These are phyloP conservation scores for Phaeoacremonium minimum DNA, from an alignment of 2,329 filamentous ascomycete species.

Conservation along the genomic window DNA sequence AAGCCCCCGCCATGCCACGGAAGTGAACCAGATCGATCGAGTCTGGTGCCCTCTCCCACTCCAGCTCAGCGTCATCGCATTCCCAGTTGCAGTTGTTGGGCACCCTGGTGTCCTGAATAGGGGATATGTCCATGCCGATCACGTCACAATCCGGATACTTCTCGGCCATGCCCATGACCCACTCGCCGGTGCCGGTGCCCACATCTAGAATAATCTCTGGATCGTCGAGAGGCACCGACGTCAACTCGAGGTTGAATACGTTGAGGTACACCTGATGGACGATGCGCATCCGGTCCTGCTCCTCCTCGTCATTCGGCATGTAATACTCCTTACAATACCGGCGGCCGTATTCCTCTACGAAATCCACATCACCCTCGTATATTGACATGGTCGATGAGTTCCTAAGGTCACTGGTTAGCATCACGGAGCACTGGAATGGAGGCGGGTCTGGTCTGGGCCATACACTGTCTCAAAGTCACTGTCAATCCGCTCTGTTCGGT, in stretches of 20 bases:
- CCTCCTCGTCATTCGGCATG: constrained; percentile 11
- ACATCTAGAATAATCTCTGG: constrained; percentile 49
- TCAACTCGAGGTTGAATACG: constrained; percentile 19
- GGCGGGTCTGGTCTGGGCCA: no score
- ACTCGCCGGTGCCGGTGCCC: constrained; percentile 53
- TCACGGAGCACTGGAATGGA: no score
- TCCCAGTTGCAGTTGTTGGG: constrained; percentile 58
- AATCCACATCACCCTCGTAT: not conserved
- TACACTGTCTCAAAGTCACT: not conserved
- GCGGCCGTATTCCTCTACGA: constrained; percentile 4
- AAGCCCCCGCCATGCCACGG: constrained; percentile 51
- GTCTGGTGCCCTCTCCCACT: constrained; percentile 50
- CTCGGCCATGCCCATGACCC: constrained; percentile 46
- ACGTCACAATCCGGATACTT: constrained; percentile 49
- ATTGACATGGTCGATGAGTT: not conserved
- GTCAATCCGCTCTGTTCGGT: not conserved
- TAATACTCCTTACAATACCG: constrained; percentile 12
- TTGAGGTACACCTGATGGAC: constrained; percentile 8
- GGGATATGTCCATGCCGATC: constrained; percentile 54
- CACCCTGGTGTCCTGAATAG: constrained; percentile 51
- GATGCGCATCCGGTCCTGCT: constrained; percentile 26
- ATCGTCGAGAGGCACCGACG: constrained; percentile 25
- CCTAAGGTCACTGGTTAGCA: no score
- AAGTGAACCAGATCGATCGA: constrained; percentile 54
- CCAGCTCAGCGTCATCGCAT: constrained; percentile 53